Evolutionary conservation across 129 eudicot genomes (phyloP).

Genomic region (Dittrichia graveolens): DNA sequence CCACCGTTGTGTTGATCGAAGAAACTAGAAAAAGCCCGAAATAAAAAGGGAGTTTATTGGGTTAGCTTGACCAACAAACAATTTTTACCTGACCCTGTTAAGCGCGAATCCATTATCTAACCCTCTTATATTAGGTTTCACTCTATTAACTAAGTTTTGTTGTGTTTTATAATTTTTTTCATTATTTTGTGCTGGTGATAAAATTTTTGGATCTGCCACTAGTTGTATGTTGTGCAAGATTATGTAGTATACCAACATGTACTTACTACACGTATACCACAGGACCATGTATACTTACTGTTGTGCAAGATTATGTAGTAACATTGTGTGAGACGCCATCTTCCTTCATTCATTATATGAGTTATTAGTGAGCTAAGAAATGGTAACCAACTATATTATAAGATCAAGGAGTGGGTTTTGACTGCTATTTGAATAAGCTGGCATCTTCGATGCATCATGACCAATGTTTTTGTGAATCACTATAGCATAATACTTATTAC

Average conservation of each 20-base stretch:
- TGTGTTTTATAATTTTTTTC: no score
- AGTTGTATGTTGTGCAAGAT: no score
- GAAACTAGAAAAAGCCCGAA: no score
- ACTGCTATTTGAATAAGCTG: background rate
- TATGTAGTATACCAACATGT: background rate
- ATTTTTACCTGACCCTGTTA: no score
- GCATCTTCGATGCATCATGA: background rate
- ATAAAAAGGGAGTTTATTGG: no score
- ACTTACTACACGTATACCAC: background rate
- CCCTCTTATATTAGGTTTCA: no score
- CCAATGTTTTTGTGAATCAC: slow-evolving; percentile 11
- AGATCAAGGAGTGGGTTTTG: slow-evolving; percentile 8
- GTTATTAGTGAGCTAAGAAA: background rate
- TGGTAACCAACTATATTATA: background rate
- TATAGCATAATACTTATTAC: slow-evolving; percentile 1
- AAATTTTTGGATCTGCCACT: no score
- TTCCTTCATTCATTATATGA: slow-evolving; percentile 17
- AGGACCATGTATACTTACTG: slow-evolving; percentile 3
- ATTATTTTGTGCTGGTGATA: no score
- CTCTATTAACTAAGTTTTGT: no score
- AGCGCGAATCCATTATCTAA: no score
- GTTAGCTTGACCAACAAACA: no score
- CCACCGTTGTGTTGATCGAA: no score
- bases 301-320: background rate
- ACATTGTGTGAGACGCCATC: background rate